Evolutionary conservation across 129 eudicot genomes (phyloP).

Genomic region (Flaveria brownii): DNA sequence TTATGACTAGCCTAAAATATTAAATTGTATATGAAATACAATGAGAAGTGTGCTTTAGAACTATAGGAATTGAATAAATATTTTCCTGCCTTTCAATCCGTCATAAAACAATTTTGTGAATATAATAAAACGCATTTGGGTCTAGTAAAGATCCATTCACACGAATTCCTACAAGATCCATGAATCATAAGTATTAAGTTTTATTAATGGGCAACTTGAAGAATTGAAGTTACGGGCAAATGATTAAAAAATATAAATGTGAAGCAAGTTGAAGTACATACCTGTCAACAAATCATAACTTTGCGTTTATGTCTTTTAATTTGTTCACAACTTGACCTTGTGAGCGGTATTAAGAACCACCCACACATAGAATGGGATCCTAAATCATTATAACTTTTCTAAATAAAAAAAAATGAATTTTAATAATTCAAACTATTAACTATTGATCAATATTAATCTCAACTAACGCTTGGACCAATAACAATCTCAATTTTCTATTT

Average conservation of each 20-base stretch:
- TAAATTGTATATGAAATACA: too few relatives aligned
- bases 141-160: not conserved
- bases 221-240: conserved; percentile 5
- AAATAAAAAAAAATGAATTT: too few relatives aligned
- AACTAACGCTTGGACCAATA: too few relatives aligned
- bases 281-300: conserved; percentile 26
- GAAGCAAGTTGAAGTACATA: conserved; percentile 36
- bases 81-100: not conserved
- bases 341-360: conserved; percentile 19
- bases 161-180: not conserved
- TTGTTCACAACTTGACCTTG: conserved; percentile 37
- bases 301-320: conserved; percentile 20
- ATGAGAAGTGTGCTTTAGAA: too few relatives aligned
- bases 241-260: not conserved
- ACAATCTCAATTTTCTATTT: too few relatives aligned
- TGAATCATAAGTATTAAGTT: not conserved
- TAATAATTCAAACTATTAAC: too few relatives aligned
- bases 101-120: not conserved
- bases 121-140: not conserved
- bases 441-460: too few relatives aligned
- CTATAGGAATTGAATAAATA: too few relatives aligned
- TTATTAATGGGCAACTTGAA: conserved; percentile 23
- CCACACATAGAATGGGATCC: conserved; percentile 27
- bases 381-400: not conserved
- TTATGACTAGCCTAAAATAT: too few relatives aligned